These are phyloP conservation scores for Diaporthe aspalathi DNA, from an alignment of 2,329 filamentous ascomycete species.

Conservation along the genomic window DNA sequence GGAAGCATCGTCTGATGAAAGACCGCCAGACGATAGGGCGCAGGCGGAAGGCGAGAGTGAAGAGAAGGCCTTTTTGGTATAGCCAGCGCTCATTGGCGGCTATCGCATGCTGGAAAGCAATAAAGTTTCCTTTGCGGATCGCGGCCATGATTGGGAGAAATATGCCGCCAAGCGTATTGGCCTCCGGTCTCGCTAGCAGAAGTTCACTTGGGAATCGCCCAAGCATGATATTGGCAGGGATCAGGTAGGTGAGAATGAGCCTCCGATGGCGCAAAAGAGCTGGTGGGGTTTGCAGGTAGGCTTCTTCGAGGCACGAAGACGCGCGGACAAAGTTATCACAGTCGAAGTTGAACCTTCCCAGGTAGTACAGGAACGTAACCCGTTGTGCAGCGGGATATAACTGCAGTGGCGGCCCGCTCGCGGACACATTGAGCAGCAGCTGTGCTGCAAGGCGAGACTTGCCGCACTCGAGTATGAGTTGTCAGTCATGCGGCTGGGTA, in stretches of 20 bases:
- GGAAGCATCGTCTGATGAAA: conserved; percentile 80
- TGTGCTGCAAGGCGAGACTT: conserved; percentile 87
- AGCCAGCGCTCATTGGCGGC: conserved; percentile 77
- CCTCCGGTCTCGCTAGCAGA: conserved; percentile 78
- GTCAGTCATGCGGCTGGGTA: conserved; percentile 30
- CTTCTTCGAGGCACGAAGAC: conserved; percentile 78
- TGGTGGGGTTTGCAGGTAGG: conserved; percentile 76
- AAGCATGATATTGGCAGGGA: conserved; percentile 84
- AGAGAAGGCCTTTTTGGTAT: conserved; percentile 77
- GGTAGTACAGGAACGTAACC: conserved; percentile 93
- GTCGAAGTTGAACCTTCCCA: conserved; percentile 89
- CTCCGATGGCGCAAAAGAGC: conserved; percentile 78
- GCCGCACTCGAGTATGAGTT: conserved; percentile 66
- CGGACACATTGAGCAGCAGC: conserved; percentile 88
- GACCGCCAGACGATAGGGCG: conserved; percentile 88
- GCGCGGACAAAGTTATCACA: conserved; percentile 86
- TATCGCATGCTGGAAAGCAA: conserved; percentile 77
- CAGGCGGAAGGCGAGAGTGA: conserved; percentile 80
- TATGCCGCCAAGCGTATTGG: conserved; percentile 69
- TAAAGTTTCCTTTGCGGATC: conserved; percentile 79
- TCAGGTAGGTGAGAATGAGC: conserved; percentile 84
- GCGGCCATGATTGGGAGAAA: conserved; percentile 81
- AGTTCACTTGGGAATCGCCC: conserved; percentile 80
- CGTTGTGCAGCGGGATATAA: conserved; percentile 88
- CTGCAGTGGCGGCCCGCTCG: conserved; percentile 82